A percentile compares a stretch with the other conserved stretches of the same genome.
Conservation (phyloP, 257 asterid species). For the Nicotiana obtusifolia region DNA sequence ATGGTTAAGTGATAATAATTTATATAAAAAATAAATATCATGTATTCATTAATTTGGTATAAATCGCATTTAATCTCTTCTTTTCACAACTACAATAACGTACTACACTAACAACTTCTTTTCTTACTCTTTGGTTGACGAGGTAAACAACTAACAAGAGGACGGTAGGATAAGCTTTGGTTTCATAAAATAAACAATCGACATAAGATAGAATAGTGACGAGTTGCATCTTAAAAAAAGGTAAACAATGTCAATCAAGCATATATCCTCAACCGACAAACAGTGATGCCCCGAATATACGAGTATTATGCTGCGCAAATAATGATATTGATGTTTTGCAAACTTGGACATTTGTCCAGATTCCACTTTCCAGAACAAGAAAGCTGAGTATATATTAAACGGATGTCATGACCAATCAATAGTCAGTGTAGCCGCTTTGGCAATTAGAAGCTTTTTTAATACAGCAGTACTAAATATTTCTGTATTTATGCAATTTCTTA, state of each 20-base stretch:
- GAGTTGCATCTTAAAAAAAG: background rate
- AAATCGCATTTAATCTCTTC: background rate
- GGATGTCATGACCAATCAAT: background rate
- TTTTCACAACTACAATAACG: background rate
- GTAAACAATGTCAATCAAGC: background rate
- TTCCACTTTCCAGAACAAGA: background rate
- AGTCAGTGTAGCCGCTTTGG: background rate
- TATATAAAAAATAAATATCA: too few species aligned
- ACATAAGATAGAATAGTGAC: background rate
- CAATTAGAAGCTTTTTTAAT: background rate
- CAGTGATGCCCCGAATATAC: slow-evolving; percentile 15
- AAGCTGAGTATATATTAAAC: background rate
- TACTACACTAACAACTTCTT: background rate
- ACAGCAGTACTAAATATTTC: too few species aligned
- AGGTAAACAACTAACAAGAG: background rate
- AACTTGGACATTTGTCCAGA: background rate
- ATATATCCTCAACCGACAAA: background rate
- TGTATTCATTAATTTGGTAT: too few species aligned
- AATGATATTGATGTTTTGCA: background rate
- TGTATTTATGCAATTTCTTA: too few species aligned
- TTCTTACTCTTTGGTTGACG: background rate
- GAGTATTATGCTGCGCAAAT: background rate
- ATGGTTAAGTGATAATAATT: too few species aligned
- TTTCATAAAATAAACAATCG: background rate
- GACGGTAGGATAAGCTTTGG: background rate